These are phyloP conservation scores for Cryomyces minteri DNA, from an alignment of 495 filamentous ascomycete species.

Conservation along the genomic window DNA sequence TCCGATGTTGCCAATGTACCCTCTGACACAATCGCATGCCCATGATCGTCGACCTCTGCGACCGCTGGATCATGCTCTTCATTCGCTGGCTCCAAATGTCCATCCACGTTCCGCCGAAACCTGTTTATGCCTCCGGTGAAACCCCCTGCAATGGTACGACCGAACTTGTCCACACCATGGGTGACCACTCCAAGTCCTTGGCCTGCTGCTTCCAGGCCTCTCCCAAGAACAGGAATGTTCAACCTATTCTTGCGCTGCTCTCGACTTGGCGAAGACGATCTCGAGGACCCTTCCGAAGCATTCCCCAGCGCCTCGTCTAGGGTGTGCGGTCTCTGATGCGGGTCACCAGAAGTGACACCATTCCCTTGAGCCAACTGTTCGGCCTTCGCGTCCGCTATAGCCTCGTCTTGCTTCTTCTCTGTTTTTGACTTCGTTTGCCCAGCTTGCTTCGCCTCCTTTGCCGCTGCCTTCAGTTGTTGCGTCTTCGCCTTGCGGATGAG, in stretches of 20 bases:
- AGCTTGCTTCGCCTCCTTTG: conserved; percentile 34
- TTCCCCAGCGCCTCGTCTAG: conserved; percentile 46
- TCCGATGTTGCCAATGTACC: no score
- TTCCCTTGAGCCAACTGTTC: conserved; percentile 41
- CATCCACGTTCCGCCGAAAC: neutral
- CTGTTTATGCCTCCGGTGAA: conserved; percentile 29
- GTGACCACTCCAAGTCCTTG: conserved; percentile 35
- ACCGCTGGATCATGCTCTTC: neutral
- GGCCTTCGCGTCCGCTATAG: conserved; percentile 30
- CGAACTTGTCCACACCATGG: conserved; percentile 41
- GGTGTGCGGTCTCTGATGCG: conserved; percentile 60
- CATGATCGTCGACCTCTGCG: neutral
- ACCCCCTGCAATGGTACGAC: conserved; percentile 32
- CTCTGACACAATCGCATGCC: neutral
- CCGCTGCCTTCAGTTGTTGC: conserved; percentile 41
- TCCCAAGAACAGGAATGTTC: conserved; percentile 21
- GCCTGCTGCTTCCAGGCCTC: conserved; percentile 12
- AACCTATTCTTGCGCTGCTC: neutral
- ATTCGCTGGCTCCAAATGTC: neutral
- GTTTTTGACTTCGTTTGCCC: conserved; percentile 27
- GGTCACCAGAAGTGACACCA: conserved; percentile 70
- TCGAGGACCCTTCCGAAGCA: neutral
- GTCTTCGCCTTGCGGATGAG: conserved; percentile 60
- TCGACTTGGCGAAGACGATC: neutral
- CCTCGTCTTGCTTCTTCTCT: conserved; percentile 23